Conservation (phyloP, 768 basidiomycete genomes). For the Amanita jacksonii region DNA sequence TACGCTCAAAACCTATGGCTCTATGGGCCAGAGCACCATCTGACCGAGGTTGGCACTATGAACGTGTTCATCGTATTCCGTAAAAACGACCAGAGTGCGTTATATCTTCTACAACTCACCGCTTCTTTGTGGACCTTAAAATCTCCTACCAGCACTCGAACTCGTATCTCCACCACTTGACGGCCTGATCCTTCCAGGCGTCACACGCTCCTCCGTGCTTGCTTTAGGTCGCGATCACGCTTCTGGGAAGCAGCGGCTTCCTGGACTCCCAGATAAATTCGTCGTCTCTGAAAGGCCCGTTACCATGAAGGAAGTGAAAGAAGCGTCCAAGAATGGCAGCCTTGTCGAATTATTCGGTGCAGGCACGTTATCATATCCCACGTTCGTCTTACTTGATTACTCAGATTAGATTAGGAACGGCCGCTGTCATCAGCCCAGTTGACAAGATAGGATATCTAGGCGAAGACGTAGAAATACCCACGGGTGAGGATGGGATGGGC, state of each 20-base stretch:
- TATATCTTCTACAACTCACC: not conserved
- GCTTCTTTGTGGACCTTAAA: not conserved
- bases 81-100: slow-evolving; percentile 52
- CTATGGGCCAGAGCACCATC: slow-evolving; percentile 55
- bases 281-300: slow-evolving; percentile 60
- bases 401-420: slow-evolving; percentile 48
- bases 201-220: slow-evolving; percentile 83
- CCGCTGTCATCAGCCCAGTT: slow-evolving; percentile 66
- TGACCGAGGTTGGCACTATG: slow-evolving; percentile 84
- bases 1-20: slow-evolving; percentile 91
- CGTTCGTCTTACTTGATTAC: not conserved
- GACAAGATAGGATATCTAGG: slow-evolving; percentile 67
- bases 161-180: slow-evolving; percentile 84
- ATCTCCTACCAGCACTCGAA: slow-evolving; percentile 48
- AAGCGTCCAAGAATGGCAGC: slow-evolving; percentile 43
- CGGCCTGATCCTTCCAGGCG: slow-evolving; percentile 87
- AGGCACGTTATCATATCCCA: slow-evolving; percentile 32
- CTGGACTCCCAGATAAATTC: slow-evolving; percentile 45
- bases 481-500: slow-evolving; percentile 68
- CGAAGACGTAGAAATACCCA: slow-evolving; percentile 53
- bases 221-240: slow-evolving; percentile 57
- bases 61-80: slow-evolving; percentile 82
- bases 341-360: slow-evolving; percentile 80
- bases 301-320: slow-evolving; percentile 68
- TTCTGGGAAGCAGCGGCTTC: slow-evolving; percentile 31